Base-by-base conservation (phyloP, 352 stramenopile genomes). In the Phytophthora chlamydospora region DNA sequence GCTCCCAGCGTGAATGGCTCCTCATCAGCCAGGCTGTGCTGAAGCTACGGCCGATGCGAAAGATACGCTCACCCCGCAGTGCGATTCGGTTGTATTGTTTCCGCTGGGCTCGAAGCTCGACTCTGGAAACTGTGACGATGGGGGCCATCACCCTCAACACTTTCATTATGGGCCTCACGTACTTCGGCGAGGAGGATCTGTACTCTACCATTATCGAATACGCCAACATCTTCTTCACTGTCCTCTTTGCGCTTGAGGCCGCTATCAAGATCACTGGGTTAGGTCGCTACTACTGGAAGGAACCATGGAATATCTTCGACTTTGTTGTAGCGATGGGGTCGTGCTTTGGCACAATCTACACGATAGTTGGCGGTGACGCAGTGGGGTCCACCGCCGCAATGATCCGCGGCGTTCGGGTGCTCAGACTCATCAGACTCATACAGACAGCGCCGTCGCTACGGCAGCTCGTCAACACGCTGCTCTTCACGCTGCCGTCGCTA, bases 111-210 rank as follows among this genome's bases (percentile, higher is more conserved):
- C 62, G 71, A 10, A 76, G 63, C 17, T 80, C 71, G 50, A 64
- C 55, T 34, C 83, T 98, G 29, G 90, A 97, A 56, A 71, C 64
- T 7, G 54, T 84, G 21, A 86, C 93, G 10, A 91, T 95, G 65
- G 65, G 65, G 33, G 90, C 85, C 53, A 98, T 98, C 58, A 58
- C 95, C 16, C 56, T 92, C 32, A 97, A 97, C 68, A 96, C 78
- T 13, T 72, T 95, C 42, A 75, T 78, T 24, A 93, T 98, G 81
- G 83, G 79, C 2, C 74, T 95, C 19, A 75, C 79, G 27, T 90
- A 90, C 50, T 97, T 93, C 71, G 88, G 88, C 0, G 78, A 97
- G 54, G 75, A 78, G 46, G 64, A 86, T 19, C 44, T 78, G 9
- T 94, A 90, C 41, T 55, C 58, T 11, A 29, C 42, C 2, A 67